Base-by-base conservation (phyloP, 1,139 yeast species). In the Zygosaccharomyces pseudobailii region DNA sequence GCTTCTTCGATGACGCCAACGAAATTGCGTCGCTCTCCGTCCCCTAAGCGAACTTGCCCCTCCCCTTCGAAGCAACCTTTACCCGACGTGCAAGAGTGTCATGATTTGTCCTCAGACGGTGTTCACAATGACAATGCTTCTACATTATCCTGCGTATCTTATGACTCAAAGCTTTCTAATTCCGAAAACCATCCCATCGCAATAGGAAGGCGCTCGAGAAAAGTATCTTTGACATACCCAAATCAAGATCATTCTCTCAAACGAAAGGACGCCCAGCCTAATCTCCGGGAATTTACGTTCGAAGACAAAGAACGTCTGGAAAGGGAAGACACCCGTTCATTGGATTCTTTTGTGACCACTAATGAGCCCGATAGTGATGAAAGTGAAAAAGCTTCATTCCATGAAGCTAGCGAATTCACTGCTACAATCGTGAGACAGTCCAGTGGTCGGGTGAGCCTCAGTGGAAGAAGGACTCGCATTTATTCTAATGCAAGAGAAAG, bases 401-500 rank as follows among this genome's bases (percentile, higher is more conserved):
- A 30, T 5, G 33, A 30, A 30, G 33, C 33, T 6, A 30, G 22
- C 19, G 35, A n/a, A 25, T 32, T 23, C 30, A 23, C 48, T 31
- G 24, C 45, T 7, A 35, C 39, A 27, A 25, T 49, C 1, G 47
- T 58, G 5, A 53, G 62, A 42, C 62, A 63, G 20, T 56, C 66
- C 3, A 63, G 68, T 46, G 69, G 69, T 6, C 55, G 69, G 38
- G 64, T 65, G 7, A 65, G 69, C 45, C 37, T 49, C 13, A 56
- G 62, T 35, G 36, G 49, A 2, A 59, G 54, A 39, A 49, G 54
- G 19, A 40, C 48, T 13, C 53, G 51, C 28, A 40, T 45, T 1
- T 37, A 42, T 5, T 37, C 39, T 8, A 46, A 49, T 13, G 36
- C 48, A 19, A 39, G 42, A 6, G 36, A 41, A 28, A 33, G 39